These are phyloP conservation scores for Amylocystis lapponica DNA, from an alignment of 768 basidiomycete species.

Conservation along the genomic window DNA sequence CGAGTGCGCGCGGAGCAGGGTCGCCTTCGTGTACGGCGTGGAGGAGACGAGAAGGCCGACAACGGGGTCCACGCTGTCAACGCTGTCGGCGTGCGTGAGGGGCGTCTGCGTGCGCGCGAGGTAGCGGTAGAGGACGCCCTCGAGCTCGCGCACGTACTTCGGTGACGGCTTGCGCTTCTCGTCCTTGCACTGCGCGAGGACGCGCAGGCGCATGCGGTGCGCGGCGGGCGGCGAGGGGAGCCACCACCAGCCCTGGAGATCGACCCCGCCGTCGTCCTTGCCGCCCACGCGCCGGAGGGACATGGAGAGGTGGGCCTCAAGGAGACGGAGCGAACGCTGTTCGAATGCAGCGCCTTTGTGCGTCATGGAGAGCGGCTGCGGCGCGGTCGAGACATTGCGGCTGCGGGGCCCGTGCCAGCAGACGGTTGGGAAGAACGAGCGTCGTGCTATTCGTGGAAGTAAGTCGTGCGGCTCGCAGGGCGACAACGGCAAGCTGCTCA, in stretches of 20 bases:
- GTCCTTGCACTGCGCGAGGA: conserved; percentile 89
- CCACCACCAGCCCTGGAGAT: conserved; percentile 93
- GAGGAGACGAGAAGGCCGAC: conserved; percentile 80
- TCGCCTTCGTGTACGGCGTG: conserved; percentile 69
- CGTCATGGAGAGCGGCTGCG: conserved; percentile 48
- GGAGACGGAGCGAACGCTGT: conserved; percentile 51
- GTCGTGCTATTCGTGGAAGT: too few relatives aligned
- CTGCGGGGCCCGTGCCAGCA: too few relatives aligned
- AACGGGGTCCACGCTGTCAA: conserved; percentile 25
- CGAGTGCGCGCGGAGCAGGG: conserved; percentile 63
- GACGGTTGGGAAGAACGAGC: too few relatives aligned
- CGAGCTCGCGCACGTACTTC: conserved; percentile 80
- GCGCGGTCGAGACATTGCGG: too few relatives aligned
- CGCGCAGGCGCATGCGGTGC: conserved; percentile 52
- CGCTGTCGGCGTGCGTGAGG: neutral
- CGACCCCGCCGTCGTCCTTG: conserved; percentile 85
- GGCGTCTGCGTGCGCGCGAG: neutral
- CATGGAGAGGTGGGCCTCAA: conserved; percentile 73
- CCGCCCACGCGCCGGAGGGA: conserved; percentile 74
- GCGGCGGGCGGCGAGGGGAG: conserved; percentile 38
- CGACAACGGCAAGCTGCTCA: too few relatives aligned
- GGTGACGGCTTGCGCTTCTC: conserved; percentile 79
- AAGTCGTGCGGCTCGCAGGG: too few relatives aligned
- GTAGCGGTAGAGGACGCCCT: conserved; percentile 73
- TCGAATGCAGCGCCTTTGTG: conserved; percentile 76